These are phyloP conservation scores for Nemania abortiva DNA, from an alignment of 2,329 filamentous ascomycete species.

Conservation along the genomic window DNA sequence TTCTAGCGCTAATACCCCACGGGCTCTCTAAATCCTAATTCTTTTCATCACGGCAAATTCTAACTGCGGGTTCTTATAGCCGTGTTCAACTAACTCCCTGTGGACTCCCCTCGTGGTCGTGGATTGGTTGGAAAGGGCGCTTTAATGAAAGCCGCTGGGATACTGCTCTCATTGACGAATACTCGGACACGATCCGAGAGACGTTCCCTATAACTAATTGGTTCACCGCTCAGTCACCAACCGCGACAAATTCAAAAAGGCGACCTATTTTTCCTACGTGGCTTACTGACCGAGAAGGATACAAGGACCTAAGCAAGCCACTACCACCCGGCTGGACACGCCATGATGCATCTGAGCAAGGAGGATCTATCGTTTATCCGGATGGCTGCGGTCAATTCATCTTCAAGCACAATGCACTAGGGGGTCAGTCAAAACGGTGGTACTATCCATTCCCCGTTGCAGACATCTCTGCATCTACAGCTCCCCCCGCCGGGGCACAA, in stretches of 20 bases:
- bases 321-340: conserved; percentile 1
- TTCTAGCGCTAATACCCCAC: no score
- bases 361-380: neutral
- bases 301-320: neutral
- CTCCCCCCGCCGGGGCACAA: neutral
- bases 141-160: neutral
- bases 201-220: neutral
- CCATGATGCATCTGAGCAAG: neutral
- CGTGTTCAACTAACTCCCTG: neutral
- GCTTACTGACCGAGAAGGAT: neutral
- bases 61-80: no score
- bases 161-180: neutral
- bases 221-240: neutral
- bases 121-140: neutral
- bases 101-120: conserved; percentile 1
- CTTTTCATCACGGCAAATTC: no score
- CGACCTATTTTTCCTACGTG: neutral
- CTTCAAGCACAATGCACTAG: neutral
- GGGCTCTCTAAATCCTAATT: no score
- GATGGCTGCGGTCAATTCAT: neutral
- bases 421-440: neutral
- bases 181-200: neutral
- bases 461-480: neutral
- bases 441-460: neutral
- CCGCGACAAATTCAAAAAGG: neutral